Base-by-base conservation (phyloP, 2,329 filamentous ascomycete genomes). In the Ampelomyces quisqualis region DNA sequence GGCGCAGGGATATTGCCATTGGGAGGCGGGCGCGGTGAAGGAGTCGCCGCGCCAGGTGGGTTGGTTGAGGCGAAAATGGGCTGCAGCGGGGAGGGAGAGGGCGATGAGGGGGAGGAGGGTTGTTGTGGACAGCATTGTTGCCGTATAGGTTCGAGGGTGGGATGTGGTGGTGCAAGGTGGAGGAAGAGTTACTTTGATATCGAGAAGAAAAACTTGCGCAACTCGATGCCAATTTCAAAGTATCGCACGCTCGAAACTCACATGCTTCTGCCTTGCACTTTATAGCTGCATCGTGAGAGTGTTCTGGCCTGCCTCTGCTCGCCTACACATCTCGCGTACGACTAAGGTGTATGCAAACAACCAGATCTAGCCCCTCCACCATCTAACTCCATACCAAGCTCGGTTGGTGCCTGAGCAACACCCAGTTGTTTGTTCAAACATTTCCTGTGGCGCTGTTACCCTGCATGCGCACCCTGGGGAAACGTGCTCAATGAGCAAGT, bases 31-130 rank as follows among this genome's bases (percentile, higher is more conserved):
- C 7, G 44, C 53, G 5, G 41, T 48, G 41, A 72, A 72, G 5
- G 70, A 73, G 42, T 70, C 58, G 21, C 68, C 70, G 40, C 71
- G 66, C 71, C 70, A 73, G 43, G 42, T 42, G 5, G 72, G 72
- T 43, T 65, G 69, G 13, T 68, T 49, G 26, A 75, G 61, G 15
- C 53, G 53, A 65, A 73, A 75, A 51, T 75, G 72, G 4, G 72
- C 71, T 5, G 69, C 59, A 17, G 65, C 54, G 41, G 68, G 51
- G 30, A 59, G 53, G 11, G 57, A 48, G 35, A 70, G 44, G 21
- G 60, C 46, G 5, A 52, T 37, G 36, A 59, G 20, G 4, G 53
- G 35, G 29, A 58, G 15, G 37, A 65, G 18, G 5, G 47, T n/a
- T n/a, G n/a, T 48, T 10, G 33, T 54, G 9, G 50, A 42, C 17